Base-by-base conservation (phyloP, 768 basidiomycete genomes). In the Leccinum rimulosum region DNA sequence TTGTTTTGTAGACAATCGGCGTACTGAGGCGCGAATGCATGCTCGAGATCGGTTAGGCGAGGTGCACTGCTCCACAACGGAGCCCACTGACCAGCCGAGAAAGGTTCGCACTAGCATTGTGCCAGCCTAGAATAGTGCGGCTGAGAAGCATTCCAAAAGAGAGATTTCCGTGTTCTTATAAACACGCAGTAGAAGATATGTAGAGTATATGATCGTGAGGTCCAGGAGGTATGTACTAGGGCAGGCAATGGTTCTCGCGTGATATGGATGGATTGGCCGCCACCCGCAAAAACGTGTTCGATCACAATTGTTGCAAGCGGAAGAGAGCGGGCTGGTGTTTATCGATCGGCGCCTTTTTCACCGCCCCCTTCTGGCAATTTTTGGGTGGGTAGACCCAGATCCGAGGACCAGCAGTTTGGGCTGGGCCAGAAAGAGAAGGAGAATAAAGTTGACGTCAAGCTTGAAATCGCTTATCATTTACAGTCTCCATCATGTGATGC, bases 311-410 rank as follows among this genome's bases (percentile, higher is more conserved):
- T 47, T 27, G 55, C 63, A 59, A 56, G 51, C 25, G 49, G 52
- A 58, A 54, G 50, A 53, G 49, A 31, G 45, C 57, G 49, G 53
- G 60, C 57, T 54, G 54, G 61, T 57, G 52, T 65, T 73, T 68
- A 73, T 73, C 72, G 73, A 74, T 75, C 35, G 63, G 62, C 58
- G 40, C 65, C 64, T 67, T 65, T 62, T 61, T 53, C 40, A 43
- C 40, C n/a, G 25, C 3, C 64, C 38, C 47, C 8, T 62, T 75
- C 64, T 48, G 54, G 64, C 52, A 64, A 50, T 1, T 27, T 43
- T 11, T 48, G 30, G 15, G 4, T 45, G 19, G 28, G n/a, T 36
- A 50, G 54, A 63, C 56, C 25, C 61, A 35, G 35, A 35, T 35
- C 69, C 69, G 67, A 68, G 67, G 60, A 66, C 60, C 66, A 57